These are phyloP conservation scores for Aspergillus sp. DNA, from an alignment of 2,329 filamentous ascomycete species.

Conservation along the genomic window DNA sequence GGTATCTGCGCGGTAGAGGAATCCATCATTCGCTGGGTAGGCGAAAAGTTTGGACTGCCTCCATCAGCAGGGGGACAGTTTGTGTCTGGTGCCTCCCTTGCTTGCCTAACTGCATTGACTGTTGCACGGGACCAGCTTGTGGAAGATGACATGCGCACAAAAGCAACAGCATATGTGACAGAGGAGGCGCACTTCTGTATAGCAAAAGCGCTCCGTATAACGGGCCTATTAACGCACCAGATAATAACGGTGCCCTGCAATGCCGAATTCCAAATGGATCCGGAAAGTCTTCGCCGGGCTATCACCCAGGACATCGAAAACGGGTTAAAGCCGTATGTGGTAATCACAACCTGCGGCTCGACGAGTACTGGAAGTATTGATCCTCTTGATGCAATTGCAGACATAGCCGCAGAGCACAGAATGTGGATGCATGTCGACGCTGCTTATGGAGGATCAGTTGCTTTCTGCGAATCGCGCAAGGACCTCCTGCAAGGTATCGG, in stretches of 20 bases:
- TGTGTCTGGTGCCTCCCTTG: slow-evolving; percentile 26
- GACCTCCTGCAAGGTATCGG: slow-evolving; percentile 16
- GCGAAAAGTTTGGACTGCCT: slow-evolving; percentile 16
- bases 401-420: slow-evolving; percentile 7
- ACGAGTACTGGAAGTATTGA: slow-evolving; percentile 25
- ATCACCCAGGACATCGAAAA: slow-evolving; percentile 7
- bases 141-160: not conserved
- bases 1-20: slow-evolving; percentile 17
- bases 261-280: slow-evolving; percentile 16
- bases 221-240: slow-evolving; percentile 19
- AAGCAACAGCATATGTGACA: slow-evolving; percentile 19
- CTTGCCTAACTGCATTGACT: slow-evolving; percentile 23
- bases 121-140: slow-evolving; percentile 22
- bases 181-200: slow-evolving; percentile 23
- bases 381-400: slow-evolving; percentile 16
- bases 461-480: slow-evolving; percentile 16
- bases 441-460: slow-evolving; percentile 23
- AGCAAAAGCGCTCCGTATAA: slow-evolving; percentile 16
- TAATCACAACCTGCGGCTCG: slow-evolving; percentile 22
- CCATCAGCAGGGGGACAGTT: slow-evolving; percentile 19
- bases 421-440: slow-evolving; percentile 30
- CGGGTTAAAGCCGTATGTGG: slow-evolving; percentile 15
- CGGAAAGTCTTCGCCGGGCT: not conserved
- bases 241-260: slow-evolving; percentile 17
- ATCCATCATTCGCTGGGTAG: slow-evolving; percentile 20